These are phyloP conservation scores for Beauveria bassiana DNA, from an alignment of 2,329 filamentous ascomycete species.

Conservation along the genomic window DNA sequence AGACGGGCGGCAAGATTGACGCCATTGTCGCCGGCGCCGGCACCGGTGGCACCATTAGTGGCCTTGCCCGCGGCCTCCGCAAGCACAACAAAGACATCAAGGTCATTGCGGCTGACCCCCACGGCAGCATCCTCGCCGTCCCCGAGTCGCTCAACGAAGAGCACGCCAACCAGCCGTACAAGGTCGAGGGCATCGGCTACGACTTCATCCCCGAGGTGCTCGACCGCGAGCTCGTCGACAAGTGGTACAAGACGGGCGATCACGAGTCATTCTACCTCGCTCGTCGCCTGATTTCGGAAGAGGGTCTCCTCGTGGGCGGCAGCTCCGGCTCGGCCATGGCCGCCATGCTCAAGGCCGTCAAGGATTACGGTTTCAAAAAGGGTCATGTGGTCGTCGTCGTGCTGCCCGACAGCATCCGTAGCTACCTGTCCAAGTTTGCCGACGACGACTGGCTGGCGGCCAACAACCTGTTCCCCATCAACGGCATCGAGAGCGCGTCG, in stretches of 20 bases:
- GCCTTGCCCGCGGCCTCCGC: conserved; percentile 72
- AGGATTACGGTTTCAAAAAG: conserved; percentile 69
- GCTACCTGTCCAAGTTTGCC: conserved; percentile 96
- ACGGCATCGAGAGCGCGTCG: conserved; percentile 41
- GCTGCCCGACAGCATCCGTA: conserved; percentile 91
- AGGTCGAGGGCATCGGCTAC: conserved; percentile 97
- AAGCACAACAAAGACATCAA: conserved; percentile 84
- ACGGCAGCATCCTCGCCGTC: conserved; percentile 83
- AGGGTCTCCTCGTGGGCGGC: conserved; percentile 87
- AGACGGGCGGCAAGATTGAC: conserved; percentile 75
- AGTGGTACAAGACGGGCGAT: conserved; percentile 98
- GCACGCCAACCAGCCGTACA: conserved; percentile 77
- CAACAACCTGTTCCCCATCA: conserved; percentile 76
- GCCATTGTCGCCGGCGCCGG: conserved; percentile 87
- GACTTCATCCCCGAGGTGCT: conserved; percentile 96
- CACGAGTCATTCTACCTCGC: conserved; percentile 84
- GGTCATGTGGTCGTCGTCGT: conserved; percentile 87
- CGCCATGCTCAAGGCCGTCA: conserved; percentile 67
- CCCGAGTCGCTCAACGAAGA: conserved; percentile 74
- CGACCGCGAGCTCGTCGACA: conserved; percentile 70
- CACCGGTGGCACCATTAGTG: conserved; percentile 92
- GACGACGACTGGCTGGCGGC: conserved; percentile 98
- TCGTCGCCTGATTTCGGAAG: conserved; percentile 84
- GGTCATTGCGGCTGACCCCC: conserved; percentile 85
- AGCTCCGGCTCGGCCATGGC: conserved; percentile 89